phyloP scores from a whole-genome alignment of 208 protist genomes.

The Blechomonas ayalai region DNA sequence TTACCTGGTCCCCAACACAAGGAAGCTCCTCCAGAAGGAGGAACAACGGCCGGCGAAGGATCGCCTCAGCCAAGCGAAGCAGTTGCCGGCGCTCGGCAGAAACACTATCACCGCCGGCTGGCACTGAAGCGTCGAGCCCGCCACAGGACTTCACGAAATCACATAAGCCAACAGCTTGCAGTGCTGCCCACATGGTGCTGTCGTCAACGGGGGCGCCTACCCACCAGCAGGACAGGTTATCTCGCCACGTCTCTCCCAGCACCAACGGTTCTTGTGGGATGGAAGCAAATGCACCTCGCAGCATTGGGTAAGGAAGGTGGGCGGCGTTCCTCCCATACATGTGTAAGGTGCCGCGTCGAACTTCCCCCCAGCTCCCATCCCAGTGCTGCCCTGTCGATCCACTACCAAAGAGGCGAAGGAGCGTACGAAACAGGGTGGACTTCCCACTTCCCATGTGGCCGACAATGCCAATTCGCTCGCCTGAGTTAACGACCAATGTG shows the following conservation, averaged over 20 bases:
- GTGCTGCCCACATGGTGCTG: constrained; percentile 35
- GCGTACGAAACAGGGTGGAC: constrained; percentile 47
- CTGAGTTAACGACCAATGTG: constrained; percentile 27
- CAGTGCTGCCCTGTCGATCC: too few species aligned
- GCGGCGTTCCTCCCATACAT: constrained; percentile 91
- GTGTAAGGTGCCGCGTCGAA: constrained; percentile 78
- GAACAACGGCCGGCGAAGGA: constrained; percentile 79
- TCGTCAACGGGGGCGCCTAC: constrained; percentile 9
- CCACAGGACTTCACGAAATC: constrained; percentile 19
- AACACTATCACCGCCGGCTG: constrained; percentile 37
- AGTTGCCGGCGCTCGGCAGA: constrained; percentile 56
- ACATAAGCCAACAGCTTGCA: constrained; percentile 33
- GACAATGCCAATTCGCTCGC: constrained; percentile 48
- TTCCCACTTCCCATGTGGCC: constrained; percentile 65
- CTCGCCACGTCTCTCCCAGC: constrained; percentile 89
- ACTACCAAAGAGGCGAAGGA: constrained; percentile 54
- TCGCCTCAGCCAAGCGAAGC: constrained; percentile 90
- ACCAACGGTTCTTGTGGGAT: constrained; percentile 97
- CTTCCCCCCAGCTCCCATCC: not conserved
- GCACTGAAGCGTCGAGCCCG: constrained; percentile 29
- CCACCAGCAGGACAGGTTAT: constrained; percentile 86
- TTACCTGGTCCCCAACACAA: constrained; percentile 62
- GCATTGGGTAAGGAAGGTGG: constrained; percentile 73
- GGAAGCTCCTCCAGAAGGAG: constrained; percentile 95
- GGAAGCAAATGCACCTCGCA: constrained; percentile 92